Percentiles rank a stretch among this genome's conserved stretches.
These are phyloP conservation scores for Pelargonium cotyledonis DNA, from an alignment of 441 rosid genomes.

Conservation along the genomic window DNA sequence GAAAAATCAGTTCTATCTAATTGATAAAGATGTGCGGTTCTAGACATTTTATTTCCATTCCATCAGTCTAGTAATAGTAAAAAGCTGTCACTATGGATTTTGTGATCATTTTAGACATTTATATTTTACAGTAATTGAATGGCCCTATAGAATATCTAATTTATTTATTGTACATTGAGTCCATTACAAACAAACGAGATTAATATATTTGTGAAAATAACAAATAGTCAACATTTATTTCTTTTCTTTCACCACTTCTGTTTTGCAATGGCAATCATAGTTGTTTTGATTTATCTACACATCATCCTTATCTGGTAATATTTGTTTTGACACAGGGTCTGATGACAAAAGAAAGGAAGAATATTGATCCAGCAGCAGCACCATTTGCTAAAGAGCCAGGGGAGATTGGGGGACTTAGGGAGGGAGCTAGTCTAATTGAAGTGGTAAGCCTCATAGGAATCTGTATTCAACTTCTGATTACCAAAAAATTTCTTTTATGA, in stretches of 20 bases:
- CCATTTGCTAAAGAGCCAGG: slow-evolving; percentile 73
- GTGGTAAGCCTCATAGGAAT: slow-evolving; percentile 54
- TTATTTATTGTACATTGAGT: not conserved
- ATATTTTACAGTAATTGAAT: not conserved
- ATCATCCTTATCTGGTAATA: not conserved
- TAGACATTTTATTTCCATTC: slow-evolving; percentile 14
- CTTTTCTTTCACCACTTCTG: not conserved
- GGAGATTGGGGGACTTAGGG: slow-evolving; percentile 56
- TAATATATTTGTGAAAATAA: not conserved
- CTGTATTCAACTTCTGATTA: slow-evolving; percentile 15
- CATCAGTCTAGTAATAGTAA: not conserved
- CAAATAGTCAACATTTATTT: not conserved
- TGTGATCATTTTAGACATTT: not conserved
- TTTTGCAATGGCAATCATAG: not conserved
- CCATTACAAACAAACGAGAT: not conserved
- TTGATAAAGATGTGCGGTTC: slow-evolving; percentile 80
- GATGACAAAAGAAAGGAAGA: slow-evolving; percentile 75
- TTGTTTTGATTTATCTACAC: slow-evolving; percentile 12
- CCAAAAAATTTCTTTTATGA: slow-evolving; percentile 13
- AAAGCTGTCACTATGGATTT: not conserved
- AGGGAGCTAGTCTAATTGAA: slow-evolving; percentile 80
- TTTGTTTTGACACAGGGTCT: slow-evolving; percentile 63
- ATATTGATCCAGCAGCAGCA: slow-evolving; percentile 75
- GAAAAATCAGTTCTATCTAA: slow-evolving; percentile 55
- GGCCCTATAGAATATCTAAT: not conserved